Percentiles rank a stretch among this genome's conserved stretches.
Conservation (phyloP, 2,329 filamentous ascomycete genomes). For the Cryphonectria carpinicola region DNA sequence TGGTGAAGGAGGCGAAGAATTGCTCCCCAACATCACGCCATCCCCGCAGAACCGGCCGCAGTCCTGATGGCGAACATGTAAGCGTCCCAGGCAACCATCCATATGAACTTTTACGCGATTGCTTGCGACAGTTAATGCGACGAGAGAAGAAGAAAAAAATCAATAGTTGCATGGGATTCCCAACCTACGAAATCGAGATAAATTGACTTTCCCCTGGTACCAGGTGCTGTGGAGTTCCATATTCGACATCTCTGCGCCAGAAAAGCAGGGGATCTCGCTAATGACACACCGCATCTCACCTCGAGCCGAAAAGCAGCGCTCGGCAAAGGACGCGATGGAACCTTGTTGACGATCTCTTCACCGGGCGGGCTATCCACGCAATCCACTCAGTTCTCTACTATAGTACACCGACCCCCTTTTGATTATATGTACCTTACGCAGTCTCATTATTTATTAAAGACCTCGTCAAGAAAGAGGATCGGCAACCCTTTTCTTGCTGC, state of each 20-base stretch:
- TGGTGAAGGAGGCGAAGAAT: background rate
- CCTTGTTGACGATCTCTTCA: constrained; percentile 1
- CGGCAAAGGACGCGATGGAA: constrained; percentile 5
- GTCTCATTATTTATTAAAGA: background rate
- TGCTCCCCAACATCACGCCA: constrained; percentile 4
- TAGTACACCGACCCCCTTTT: background rate
- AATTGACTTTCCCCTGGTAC: background rate
- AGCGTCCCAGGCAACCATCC: background rate
- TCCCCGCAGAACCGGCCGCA: constrained; percentile 6
- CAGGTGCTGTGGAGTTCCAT: background rate
- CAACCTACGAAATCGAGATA: background rate
- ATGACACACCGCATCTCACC: constrained; percentile 3
- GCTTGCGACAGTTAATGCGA: background rate
- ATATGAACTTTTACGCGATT: background rate
- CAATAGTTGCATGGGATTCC: background rate
- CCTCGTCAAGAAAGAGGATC: background rate
- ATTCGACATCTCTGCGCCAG: background rate
- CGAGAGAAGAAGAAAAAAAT: background rate
- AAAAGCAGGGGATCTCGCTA: background rate
- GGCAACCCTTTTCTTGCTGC: background rate
- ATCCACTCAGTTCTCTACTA: background rate
- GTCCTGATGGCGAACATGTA: background rate
- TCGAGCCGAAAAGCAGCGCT: background rate
- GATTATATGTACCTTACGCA: too few species aligned
- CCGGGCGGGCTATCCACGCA: background rate